Evolutionary conservation across 352 stramenopile species (phyloP).

Genomic region (Globisporangium perplexum): DNA sequence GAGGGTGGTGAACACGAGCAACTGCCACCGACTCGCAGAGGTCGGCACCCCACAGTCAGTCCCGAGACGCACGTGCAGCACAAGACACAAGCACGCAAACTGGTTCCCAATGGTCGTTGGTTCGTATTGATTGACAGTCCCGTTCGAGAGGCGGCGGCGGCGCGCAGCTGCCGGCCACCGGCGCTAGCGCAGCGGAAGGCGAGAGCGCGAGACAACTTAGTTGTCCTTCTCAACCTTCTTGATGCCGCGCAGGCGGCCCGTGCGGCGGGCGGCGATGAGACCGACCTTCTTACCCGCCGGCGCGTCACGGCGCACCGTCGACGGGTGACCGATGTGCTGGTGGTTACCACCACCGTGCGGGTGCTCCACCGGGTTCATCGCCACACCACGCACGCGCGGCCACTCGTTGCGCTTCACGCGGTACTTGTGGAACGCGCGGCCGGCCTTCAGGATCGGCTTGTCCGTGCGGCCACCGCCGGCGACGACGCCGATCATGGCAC

Average conservation of each 20-base stretch:
- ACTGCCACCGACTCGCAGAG: too few relatives aligned
- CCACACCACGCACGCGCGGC: slow-evolving; percentile 98
- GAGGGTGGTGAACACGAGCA: not conserved
- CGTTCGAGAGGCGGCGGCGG: slow-evolving; percentile 14
- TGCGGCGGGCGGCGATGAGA: slow-evolving; percentile 97
- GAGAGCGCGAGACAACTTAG: slow-evolving; percentile 31
- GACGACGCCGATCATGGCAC: slow-evolving; percentile 96
- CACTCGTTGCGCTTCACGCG: slow-evolving; percentile 97
- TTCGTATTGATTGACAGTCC: slow-evolving; percentile 37
- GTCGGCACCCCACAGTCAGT: too few relatives aligned
- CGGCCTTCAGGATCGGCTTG: slow-evolving; percentile 94
- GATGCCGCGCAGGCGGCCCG: slow-evolving; percentile 96
- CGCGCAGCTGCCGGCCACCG: slow-evolving; percentile 4
- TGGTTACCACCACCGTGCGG: slow-evolving; percentile 99
- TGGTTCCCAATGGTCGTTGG: slow-evolving; percentile 17
- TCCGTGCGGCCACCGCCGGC: slow-evolving; percentile 98
- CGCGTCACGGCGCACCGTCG: slow-evolving; percentile 92
- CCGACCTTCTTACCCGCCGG: slow-evolving; percentile 98
- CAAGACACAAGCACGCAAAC: slow-evolving; percentile 4
- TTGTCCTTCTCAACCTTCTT: slow-evolving; percentile 95
- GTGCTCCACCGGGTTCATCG: slow-evolving; percentile 99
- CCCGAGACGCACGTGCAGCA: not conserved
- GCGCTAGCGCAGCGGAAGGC: not conserved
- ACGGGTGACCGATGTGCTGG: slow-evolving; percentile 99
- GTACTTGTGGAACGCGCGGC: slow-evolving; percentile 19